Percentiles rank a stretch among this genome's conserved stretches.
These are phyloP conservation scores for Chamaenerion angustifolium DNA, from an alignment of 345 rosid genomes.

Conservation along the genomic window DNA sequence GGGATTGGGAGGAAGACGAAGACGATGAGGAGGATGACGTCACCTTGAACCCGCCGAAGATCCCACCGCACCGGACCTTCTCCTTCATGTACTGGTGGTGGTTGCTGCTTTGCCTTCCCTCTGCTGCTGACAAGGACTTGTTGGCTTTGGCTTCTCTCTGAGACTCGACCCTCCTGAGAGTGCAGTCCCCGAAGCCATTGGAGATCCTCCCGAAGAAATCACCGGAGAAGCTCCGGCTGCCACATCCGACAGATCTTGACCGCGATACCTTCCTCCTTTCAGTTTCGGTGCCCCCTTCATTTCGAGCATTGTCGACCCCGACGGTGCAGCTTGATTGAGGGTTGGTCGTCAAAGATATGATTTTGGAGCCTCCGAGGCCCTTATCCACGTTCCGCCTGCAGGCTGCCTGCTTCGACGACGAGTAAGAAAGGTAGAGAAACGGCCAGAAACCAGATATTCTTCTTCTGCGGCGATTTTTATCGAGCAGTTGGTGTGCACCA, in stretches of 20 bases:
- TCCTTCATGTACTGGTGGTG: conserved; percentile 30
- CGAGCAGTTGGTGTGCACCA: background rate
- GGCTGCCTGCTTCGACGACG: conserved; percentile 15
- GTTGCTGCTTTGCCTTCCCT: conserved; percentile 4
- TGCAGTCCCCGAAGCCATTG: conserved; percentile 94
- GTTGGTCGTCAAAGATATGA: background rate
- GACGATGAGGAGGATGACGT: conserved; percentile 57
- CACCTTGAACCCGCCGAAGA: conserved; percentile 84
- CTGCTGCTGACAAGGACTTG: conserved; percentile 7
- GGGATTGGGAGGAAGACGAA: conserved; percentile 53
- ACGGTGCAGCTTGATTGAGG: too few relatives aligned
- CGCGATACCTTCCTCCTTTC: conserved; percentile 45
- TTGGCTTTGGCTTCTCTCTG: conserved; percentile 64
- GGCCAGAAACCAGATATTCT: conserved; percentile 82
- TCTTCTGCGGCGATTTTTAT: conserved; percentile 9
- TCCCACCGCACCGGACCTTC: conserved; percentile 80
- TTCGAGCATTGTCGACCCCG: too few relatives aligned
- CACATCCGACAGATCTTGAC: conserved; percentile 98
- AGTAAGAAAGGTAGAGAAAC: conserved; percentile 29
- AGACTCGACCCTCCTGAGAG: conserved; percentile 86
- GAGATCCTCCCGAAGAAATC: conserved; percentile 96
- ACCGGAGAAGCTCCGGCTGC: conserved; percentile 94
- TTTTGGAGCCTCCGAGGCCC: background rate
- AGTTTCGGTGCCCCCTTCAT: background rate
- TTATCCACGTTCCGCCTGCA: conserved; percentile 23